Conservation (phyloP, 176 grass and related monocot species). For the Hordeum vulgare region DNA sequence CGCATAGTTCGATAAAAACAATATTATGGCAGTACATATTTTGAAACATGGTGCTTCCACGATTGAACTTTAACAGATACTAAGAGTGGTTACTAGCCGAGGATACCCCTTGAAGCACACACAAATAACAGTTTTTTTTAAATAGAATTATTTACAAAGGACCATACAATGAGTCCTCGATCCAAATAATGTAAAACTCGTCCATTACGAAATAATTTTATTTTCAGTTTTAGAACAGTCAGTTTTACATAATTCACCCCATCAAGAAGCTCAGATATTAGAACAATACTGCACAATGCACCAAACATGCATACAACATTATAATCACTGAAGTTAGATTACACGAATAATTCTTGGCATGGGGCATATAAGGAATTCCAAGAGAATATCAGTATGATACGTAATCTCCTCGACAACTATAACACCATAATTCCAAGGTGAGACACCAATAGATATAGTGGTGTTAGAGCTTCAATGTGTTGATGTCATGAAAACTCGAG, state of each 20-base stretch:
- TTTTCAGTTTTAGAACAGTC: background rate
- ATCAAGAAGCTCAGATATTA: conserved; percentile 13
- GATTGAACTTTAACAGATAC: background rate
- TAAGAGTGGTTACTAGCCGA: background rate
- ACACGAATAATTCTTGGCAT: background rate
- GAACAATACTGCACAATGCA: conserved; percentile 8
- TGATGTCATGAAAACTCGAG: background rate
- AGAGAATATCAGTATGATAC: background rate
- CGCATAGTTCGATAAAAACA: background rate
- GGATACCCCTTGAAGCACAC: background rate
- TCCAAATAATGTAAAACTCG: background rate
- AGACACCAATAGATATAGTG: background rate
- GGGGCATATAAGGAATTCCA: conserved; percentile 8
- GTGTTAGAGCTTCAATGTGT: background rate
- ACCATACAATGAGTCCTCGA: background rate
- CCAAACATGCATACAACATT: background rate
- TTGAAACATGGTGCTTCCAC: background rate
- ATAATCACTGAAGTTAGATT: conserved; percentile 3
- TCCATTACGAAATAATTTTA: background rate
- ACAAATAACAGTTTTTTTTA: background rate
- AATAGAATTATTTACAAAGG: background rate
- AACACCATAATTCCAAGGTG: conserved; percentile 3
- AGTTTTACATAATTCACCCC: background rate
- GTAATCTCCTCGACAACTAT: background rate
- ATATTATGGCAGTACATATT: background rate